phyloP scores from a whole-genome alignment of 2,329 filamentous ascomycete genomes.

The Thielaviopsis cerberus region DNA sequence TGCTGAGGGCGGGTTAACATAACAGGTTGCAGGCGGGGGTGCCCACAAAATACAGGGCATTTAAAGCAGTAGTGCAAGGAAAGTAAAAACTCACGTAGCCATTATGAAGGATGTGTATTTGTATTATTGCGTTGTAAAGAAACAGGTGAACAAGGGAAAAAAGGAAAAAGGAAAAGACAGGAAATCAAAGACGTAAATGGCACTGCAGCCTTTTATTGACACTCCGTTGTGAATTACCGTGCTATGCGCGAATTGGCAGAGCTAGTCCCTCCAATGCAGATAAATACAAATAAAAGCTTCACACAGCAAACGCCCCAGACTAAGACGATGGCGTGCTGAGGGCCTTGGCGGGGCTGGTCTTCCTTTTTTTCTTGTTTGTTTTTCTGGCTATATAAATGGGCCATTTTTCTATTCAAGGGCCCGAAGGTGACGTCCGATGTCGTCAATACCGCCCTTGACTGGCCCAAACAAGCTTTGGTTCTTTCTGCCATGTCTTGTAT shows the following conservation, averaged over 20 bases:
- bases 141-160: neutral
- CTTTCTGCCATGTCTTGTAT: too few species aligned
- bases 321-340: neutral
- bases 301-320: neutral
- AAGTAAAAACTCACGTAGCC: slow-evolving; percentile 8
- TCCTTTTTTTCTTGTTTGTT: neutral
- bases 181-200: neutral
- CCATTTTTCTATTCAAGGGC: neutral
- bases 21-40: too few species aligned
- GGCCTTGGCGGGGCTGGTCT: neutral
- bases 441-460: too few species aligned
- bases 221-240: neutral
- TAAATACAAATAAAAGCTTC: too few species aligned
- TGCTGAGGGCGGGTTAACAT: slow-evolving; percentile 34
- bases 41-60: neutral
- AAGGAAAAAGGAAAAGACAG: neutral
- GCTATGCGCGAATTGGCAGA: neutral
- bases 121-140: neutral
- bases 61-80: neutral
- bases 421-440: too few species aligned
- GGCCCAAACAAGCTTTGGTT: too few species aligned
- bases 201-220: neutral
- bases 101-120: neutral
- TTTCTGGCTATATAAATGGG: neutral
- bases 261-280: neutral